These are phyloP conservation scores for Cadophora malorum DNA, from an alignment of 2,329 filamentous ascomycete species.

Conservation along the genomic window DNA sequence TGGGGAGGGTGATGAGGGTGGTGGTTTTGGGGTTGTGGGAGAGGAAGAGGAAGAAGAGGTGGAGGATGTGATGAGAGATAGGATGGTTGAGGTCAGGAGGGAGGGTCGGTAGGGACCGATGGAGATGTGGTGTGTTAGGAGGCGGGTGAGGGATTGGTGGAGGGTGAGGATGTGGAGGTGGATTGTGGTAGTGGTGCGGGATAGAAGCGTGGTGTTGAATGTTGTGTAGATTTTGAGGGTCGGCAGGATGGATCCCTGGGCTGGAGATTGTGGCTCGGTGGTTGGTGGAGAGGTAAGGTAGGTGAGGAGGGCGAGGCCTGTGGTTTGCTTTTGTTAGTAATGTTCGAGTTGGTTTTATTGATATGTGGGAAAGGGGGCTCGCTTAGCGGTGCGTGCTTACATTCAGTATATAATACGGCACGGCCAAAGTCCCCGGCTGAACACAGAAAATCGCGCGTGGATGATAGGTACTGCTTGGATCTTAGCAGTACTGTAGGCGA, in stretches of 20 bases:
- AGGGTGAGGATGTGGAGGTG: conserved; percentile 46
- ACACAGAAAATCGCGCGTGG: conserved; percentile 61
- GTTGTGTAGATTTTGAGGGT: conserved; percentile 52
- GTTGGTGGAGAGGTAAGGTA: conserved; percentile 59
- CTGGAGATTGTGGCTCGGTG: conserved; percentile 52
- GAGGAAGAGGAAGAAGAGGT: conserved; percentile 58
- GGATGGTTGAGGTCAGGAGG: conserved; percentile 67
- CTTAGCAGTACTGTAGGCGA: conserved; percentile 54
- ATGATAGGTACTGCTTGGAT: conserved; percentile 58
- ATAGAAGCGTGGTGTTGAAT: conserved; percentile 52
- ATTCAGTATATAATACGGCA: conserved; percentile 64
- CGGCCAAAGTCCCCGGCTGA: conserved; percentile 54
- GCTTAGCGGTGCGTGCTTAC: conserved; percentile 40
- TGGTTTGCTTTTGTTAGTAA: conserved; percentile 6
- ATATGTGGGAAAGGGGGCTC: neutral
- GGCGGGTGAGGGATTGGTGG: conserved; percentile 69
- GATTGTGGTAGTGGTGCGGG: conserved; percentile 37
- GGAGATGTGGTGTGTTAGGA: conserved; percentile 70
- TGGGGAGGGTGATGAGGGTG: conserved; percentile 46
- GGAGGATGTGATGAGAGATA: conserved; percentile 66
- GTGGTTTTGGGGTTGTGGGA: conserved; percentile 68
- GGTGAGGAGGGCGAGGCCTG: conserved; percentile 61
- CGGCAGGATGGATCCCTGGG: conserved; percentile 63
- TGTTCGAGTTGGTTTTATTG: neutral
- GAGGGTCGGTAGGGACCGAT: conserved; percentile 69